Conservation (phyloP, 1,284 basidiomycete species). For the Sporisorium sorghi region DNA sequence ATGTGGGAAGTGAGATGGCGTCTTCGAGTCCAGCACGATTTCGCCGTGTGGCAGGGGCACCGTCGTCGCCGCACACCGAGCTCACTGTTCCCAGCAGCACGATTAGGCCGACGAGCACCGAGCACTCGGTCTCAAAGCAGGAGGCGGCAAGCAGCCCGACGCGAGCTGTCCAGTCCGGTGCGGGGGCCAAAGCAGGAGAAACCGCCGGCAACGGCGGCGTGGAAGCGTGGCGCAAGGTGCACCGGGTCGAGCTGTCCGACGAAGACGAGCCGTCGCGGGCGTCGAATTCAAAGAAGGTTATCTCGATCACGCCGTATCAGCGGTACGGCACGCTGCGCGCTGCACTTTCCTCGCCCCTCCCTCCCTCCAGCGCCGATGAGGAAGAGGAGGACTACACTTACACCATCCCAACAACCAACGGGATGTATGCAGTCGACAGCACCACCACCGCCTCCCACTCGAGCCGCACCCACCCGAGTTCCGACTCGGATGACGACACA, state of each 20-base stretch:
- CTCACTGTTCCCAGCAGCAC: conserved; percentile 33
- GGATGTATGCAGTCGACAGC: conserved; percentile 18
- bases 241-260: conserved; percentile 37
- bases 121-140: neutral
- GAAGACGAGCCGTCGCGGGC: conserved; percentile 29
- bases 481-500: conserved; percentile 10
- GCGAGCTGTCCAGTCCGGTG: neutral
- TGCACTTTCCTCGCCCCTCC: neutral
- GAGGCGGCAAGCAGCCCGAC: conserved; percentile 4
- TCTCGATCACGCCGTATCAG: conserved; percentile 48
- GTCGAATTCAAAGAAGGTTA: conserved; percentile 17
- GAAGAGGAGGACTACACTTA: conserved; percentile 28
- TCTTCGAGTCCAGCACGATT: conserved; percentile 22
- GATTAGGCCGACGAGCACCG: conserved; percentile 5
- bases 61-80: conserved; percentile 35
- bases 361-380: neutral
- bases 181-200: neutral
- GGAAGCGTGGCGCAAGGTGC: conserved; percentile 19
- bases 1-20: neutral
- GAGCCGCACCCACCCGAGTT: too few relatives aligned
- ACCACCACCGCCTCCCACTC: neutral
- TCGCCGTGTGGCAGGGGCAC: neutral
- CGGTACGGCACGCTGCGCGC: conserved; percentile 29
- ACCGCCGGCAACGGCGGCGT: neutral
- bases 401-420: neutral